A percentile compares a stretch with the other conserved stretches of the same genome.
These are phyloP conservation scores for Poa annua DNA, from an alignment of 176 grass and related monocot genomes.

Conservation along the genomic window DNA sequence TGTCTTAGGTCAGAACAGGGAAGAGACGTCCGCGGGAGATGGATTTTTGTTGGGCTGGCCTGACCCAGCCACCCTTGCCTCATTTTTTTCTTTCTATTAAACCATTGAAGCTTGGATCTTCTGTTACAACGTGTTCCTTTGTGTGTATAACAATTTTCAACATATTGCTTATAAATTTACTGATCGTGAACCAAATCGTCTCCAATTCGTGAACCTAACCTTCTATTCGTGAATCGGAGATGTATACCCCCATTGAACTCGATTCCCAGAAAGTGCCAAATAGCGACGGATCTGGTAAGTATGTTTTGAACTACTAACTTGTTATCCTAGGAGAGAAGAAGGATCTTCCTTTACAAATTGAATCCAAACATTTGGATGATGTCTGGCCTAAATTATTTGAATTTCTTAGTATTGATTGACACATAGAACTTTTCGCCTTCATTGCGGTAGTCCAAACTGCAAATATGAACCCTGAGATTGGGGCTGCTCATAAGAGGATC, in stretches of 20 bases:
- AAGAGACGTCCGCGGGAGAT: neutral
- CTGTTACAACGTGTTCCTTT: neutral
- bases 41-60: neutral
- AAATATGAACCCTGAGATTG: neutral
- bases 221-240: neutral
- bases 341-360: neutral
- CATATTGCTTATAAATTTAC: conserved; percentile 6
- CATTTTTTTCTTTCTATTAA: neutral
- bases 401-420: neutral
- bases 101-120: neutral
- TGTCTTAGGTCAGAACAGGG: neutral
- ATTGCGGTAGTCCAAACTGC: neutral
- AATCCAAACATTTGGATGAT: neutral
- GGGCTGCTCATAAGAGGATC: neutral
- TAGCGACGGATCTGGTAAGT: neutral
- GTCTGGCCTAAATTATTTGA: neutral
- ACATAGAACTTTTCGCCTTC: neutral
- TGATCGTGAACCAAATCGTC: neutral
- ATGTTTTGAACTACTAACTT: neutral
- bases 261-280: neutral
- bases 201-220: neutral
- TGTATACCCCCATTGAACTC: neutral
- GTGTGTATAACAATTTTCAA: neutral
- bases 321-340: neutral
- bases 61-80: neutral